phyloP scores from a whole-genome alignment of 2,329 filamentous ascomycete genomes.

The Pseudogymnoascus sp. region DNA sequence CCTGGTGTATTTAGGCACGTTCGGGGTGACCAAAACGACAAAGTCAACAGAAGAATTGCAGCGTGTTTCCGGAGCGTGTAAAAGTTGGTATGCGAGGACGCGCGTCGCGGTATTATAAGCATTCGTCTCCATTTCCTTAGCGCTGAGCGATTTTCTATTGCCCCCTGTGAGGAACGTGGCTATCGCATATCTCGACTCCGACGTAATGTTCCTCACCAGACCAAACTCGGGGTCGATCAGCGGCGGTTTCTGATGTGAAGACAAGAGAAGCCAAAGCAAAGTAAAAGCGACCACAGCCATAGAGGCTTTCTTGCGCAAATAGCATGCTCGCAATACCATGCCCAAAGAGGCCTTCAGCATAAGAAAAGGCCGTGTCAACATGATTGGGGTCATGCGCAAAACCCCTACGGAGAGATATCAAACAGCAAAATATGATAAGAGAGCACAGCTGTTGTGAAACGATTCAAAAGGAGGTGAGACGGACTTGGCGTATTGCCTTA shows the following conservation, averaged over 20 bases:
- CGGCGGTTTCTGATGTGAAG: not conserved
- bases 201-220: not conserved
- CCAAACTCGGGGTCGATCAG: not conserved
- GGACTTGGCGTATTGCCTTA: not conserved
- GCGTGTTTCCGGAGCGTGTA: slow-evolving; percentile 32
- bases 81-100: slow-evolving; percentile 35
- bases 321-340: not conserved
- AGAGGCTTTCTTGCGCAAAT: not conserved
- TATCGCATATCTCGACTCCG: slow-evolving; percentile 23
- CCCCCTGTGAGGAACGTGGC: slow-evolving; percentile 34
- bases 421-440: not conserved
- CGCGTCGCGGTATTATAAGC: slow-evolving; percentile 35
- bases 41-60: slow-evolving; percentile 30
- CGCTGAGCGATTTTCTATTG: slow-evolving; percentile 19
- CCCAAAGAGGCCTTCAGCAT: not conserved
- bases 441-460: not conserved
- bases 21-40: slow-evolving; percentile 32
- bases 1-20: slow-evolving; percentile 28
- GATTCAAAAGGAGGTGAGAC: not conserved
- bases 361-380: not conserved
- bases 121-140: slow-evolving; percentile 25
- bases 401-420: not conserved
- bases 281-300: not conserved
- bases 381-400: not conserved
- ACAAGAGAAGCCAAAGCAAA: slow-evolving; percentile 1